Evolutionary conservation across 2,329 filamentous ascomycete genomes (phyloP).

Genomic region (Aureobasidium vineae): DNA sequence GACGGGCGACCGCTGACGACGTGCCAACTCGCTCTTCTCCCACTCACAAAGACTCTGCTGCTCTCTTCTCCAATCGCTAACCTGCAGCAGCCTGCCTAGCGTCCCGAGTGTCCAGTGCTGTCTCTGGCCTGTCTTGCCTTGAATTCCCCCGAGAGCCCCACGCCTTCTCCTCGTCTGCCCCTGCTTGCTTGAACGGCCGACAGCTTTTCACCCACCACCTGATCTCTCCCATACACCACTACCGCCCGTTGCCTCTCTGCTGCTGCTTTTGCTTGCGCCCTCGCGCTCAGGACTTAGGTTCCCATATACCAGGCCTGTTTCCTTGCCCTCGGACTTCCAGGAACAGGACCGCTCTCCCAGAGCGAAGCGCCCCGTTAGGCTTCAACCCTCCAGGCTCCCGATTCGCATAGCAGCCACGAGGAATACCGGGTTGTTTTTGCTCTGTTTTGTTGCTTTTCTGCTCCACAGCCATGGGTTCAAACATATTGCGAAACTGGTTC

Average conservation of each 20-base stretch:
- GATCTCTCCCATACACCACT: neutral
- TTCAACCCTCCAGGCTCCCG: neutral
- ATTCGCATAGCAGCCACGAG: neutral
- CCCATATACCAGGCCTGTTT: constrained; percentile 15
- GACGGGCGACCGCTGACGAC: constrained; percentile 2
- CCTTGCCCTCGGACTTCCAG: neutral
- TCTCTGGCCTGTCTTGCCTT: constrained; percentile 24
- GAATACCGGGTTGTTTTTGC: neutral
- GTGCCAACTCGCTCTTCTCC: constrained; percentile 7
- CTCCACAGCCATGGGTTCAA: constrained; percentile 34
- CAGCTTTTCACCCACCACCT: neutral
- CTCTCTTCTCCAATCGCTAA: constrained; percentile 28
- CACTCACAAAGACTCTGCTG: constrained; percentile 4
- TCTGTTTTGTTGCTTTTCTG: neutral
- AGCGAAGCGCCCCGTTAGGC: constrained; percentile 10
- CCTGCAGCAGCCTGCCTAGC: constrained; percentile 18
- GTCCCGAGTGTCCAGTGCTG: constrained; percentile 3
- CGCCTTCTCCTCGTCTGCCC: constrained; percentile 22
- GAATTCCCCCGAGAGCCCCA: constrained; percentile 12
- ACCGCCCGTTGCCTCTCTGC: neutral
- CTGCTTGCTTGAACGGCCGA: constrained; percentile 15
- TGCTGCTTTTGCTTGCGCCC: constrained; percentile 4
- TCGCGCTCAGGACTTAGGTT: neutral
- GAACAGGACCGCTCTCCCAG: constrained; percentile 16
- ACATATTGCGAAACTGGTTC: constrained; percentile 50